Evolutionary conservation across 2,329 filamentous ascomycete species (phyloP).

Genomic region (Aspergillus glaucus): DNA sequence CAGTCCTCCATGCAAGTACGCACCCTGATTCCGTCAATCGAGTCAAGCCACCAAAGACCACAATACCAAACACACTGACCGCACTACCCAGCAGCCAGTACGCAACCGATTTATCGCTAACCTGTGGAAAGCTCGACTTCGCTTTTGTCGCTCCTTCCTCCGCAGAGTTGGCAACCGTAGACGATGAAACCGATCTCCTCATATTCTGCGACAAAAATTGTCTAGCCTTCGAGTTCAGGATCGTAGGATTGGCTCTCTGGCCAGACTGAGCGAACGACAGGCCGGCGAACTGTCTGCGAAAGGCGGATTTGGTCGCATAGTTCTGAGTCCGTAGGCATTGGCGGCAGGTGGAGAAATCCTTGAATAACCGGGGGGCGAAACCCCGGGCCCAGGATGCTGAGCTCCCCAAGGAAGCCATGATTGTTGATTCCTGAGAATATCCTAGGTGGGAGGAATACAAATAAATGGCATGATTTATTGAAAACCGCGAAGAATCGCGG

Average conservation of each 20-base stretch:
- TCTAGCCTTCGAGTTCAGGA: conserved; percentile 19
- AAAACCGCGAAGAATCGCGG: conserved; percentile 2
- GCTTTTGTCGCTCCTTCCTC: conserved; percentile 19
- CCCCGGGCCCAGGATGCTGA: conserved; percentile 28
- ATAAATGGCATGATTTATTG: conserved; percentile 8
- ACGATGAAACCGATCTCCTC: conserved; percentile 15
- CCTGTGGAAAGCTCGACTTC: conserved; percentile 49
- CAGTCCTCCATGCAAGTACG: not conserved
- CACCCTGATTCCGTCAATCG: conserved; percentile 92
- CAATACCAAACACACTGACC: conserved; percentile 90
- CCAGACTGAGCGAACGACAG: conserved; percentile 21
- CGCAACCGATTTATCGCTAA: conserved; percentile 69
- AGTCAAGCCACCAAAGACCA: conserved; percentile 89
- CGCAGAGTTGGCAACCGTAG: conserved; percentile 13
- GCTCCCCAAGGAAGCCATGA: conserved; percentile 29
- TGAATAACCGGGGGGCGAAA: conserved; percentile 30
- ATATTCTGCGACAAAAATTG: conserved; percentile 22
- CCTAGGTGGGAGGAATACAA: conserved; percentile 4
- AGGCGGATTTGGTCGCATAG: conserved; percentile 22
- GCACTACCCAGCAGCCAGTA: conserved; percentile 93
- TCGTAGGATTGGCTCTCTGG: conserved; percentile 19
- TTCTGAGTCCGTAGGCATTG: conserved; percentile 33
- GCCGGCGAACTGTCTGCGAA: conserved; percentile 25
- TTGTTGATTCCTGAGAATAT: conserved; percentile 4
- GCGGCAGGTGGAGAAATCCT: conserved; percentile 36